Percentiles rank a stretch among this genome's conserved stretches.
These are phyloP conservation scores for Saprolegnia parasitica DNA, from an alignment of 352 stramenopile species.

Conservation along the genomic window DNA sequence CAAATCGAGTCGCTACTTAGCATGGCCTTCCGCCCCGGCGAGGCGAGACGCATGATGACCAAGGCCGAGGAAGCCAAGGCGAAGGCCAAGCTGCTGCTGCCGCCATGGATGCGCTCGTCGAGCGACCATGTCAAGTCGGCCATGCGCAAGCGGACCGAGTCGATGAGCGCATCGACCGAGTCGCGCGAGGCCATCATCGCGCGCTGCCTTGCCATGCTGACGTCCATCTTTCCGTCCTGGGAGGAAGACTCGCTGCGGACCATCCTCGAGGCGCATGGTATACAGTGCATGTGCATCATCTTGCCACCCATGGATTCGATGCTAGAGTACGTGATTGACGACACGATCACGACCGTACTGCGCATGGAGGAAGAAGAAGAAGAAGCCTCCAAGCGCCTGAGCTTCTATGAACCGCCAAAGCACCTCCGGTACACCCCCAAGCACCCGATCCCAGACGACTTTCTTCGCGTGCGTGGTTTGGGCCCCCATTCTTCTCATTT, in stretches of 20 bases:
- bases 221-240: constrained; percentile 81
- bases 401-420: constrained; percentile 8
- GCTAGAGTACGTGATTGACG: constrained; percentile 66
- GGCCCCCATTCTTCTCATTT: background rate
- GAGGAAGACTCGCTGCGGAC: constrained; percentile 57
- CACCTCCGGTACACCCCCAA: constrained; percentile 45
- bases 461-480: constrained; percentile 45
- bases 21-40: background rate
- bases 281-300: background rate
- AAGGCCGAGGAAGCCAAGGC: constrained; percentile 7
- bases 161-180: background rate
- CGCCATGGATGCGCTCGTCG: constrained; percentile 20
- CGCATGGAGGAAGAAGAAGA: constrained; percentile 58
- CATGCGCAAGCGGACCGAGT: background rate
- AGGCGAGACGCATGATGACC: background rate
- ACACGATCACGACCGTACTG: constrained; percentile 70
- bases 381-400: constrained; percentile 31
- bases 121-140: constrained; percentile 18
- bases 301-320: background rate
- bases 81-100: background rate
- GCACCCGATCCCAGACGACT: constrained; percentile 71
- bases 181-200: constrained; percentile 5
- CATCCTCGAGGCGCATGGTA: constrained; percentile 60
- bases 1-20: background rate
- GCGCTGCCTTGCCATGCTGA: constrained; percentile 62